phyloP scores from a whole-genome alignment of 2,329 filamentous ascomycete genomes.

The Achaetomium macrosporum region DNA sequence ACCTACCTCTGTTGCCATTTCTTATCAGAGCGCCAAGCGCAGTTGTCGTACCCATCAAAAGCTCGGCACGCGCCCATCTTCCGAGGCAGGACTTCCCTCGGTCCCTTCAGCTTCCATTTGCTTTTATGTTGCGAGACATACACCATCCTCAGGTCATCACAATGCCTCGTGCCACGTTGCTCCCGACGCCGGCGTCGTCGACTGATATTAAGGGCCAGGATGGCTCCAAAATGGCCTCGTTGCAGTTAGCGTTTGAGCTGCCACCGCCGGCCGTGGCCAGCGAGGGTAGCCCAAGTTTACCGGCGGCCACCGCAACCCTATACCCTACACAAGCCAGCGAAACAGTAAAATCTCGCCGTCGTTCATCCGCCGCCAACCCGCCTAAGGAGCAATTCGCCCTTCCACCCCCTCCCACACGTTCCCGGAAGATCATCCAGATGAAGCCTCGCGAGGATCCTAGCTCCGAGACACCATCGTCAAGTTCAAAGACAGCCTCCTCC shows the following conservation, averaged over 20 bases:
- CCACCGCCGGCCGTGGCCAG: constrained; percentile 65
- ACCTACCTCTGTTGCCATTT: not conserved
- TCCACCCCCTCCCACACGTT: constrained; percentile 84
- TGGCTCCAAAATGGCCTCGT: constrained; percentile 51
- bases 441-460: constrained; percentile 56
- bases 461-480: constrained; percentile 20
- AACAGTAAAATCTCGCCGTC: constrained; percentile 48
- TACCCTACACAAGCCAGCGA: constrained; percentile 33
- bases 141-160: not conserved
- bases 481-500: constrained; percentile 16
- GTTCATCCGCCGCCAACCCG: constrained; percentile 41
- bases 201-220: constrained; percentile 72
- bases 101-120: not conserved
- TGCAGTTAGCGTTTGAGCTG: constrained; percentile 67
- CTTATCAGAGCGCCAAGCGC: constrained; percentile 1
- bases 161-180: constrained; percentile 63
- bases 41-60: constrained; percentile 2
- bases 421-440: constrained; percentile 98
- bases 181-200: constrained; percentile 73
- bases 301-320: constrained; percentile 15
- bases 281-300: constrained; percentile 33
- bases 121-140: not conserved
- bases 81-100: not conserved
- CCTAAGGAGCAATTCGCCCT: constrained; percentile 67
- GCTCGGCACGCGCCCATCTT: constrained; percentile 10